A percentile compares a stretch with the other conserved stretches of the same genome.
These are phyloP conservation scores for Neoscytalidium dimidiatum DNA, from an alignment of 2,329 filamentous ascomycete genomes.

Conservation along the genomic window DNA sequence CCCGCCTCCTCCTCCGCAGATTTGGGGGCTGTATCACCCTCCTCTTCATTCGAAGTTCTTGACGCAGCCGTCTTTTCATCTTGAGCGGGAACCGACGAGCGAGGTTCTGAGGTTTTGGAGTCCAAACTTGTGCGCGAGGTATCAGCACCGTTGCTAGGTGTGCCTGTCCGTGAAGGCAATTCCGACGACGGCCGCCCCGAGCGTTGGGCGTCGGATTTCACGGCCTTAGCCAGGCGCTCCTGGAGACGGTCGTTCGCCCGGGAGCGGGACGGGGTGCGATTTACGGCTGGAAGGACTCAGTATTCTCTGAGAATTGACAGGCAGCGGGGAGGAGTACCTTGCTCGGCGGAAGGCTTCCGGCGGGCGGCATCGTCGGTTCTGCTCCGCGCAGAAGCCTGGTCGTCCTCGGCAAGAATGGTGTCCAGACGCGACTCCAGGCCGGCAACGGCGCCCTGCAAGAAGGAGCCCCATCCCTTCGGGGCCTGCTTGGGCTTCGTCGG, in stretches of 20 bases:
- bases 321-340: slow-evolving; percentile 29
- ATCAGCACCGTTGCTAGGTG: slow-evolving; percentile 48
- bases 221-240: slow-evolving; percentile 84
- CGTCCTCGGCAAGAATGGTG: slow-evolving; percentile 82
- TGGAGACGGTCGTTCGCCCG: slow-evolving; percentile 81
- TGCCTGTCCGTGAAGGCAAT: slow-evolving; percentile 55
- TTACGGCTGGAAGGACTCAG: slow-evolving; percentile 46
- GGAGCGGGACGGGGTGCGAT: slow-evolving; percentile 63
- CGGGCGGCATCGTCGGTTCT: slow-evolving; percentile 41
- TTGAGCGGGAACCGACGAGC: slow-evolving; percentile 17
- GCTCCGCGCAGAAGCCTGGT: slow-evolving; percentile 52
- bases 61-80: background rate
- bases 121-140: slow-evolving; percentile 50
- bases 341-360: slow-evolving; percentile 32
- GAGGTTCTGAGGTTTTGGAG: slow-evolving; percentile 37
- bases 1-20: slow-evolving; percentile 3
- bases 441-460: slow-evolving; percentile 87
- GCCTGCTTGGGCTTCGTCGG: slow-evolving; percentile 27
- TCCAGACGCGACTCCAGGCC: slow-evolving; percentile 93
- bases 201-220: slow-evolving; percentile 62
- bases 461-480: slow-evolving; percentile 46
- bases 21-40: background rate
- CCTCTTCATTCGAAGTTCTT: background rate
- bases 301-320: background rate
- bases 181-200: slow-evolving; percentile 52